phyloP scores from a whole-genome alignment of 345 rosid species.

The Bruguiera sexangula region DNA sequence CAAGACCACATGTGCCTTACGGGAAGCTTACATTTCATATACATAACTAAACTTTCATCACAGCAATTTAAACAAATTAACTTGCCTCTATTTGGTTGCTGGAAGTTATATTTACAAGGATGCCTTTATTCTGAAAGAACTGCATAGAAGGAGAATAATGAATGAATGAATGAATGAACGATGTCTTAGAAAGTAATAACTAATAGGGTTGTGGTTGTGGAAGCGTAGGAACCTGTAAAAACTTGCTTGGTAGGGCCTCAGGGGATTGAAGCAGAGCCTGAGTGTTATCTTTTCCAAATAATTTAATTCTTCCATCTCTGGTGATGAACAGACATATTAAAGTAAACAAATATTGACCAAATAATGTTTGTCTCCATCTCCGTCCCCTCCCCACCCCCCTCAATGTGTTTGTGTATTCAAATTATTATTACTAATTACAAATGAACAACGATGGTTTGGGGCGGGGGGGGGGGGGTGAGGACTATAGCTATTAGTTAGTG shows the following conservation, averaged over 20 bases:
- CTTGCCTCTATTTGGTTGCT: conserved; percentile 80
- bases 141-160: conserved; percentile 20
- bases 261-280: conserved; percentile 64
- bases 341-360: background rate
- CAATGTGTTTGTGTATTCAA: no score
- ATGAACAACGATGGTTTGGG: no score
- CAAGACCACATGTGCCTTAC: background rate
- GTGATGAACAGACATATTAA: conserved; percentile 8
- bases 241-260: conserved; percentile 61
- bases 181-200: background rate
- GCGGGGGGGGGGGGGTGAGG: no score
- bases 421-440: no score
- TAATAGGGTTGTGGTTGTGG: no score
- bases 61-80: conserved; percentile 1
- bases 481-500: no score
- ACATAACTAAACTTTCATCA: background rate
- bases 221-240: conserved; percentile 51
- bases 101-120: conserved; percentile 66
- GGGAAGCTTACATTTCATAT: no score
- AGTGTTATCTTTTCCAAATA: conserved; percentile 69
- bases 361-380: no score
- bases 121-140: conserved; percentile 71
- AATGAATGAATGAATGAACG: background rate
- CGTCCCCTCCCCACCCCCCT: no score
- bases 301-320: conserved; percentile 84